Conservation (phyloP, 1,284 basidiomycete species). For the Microbotryum lychnidis-dioicae region DNA sequence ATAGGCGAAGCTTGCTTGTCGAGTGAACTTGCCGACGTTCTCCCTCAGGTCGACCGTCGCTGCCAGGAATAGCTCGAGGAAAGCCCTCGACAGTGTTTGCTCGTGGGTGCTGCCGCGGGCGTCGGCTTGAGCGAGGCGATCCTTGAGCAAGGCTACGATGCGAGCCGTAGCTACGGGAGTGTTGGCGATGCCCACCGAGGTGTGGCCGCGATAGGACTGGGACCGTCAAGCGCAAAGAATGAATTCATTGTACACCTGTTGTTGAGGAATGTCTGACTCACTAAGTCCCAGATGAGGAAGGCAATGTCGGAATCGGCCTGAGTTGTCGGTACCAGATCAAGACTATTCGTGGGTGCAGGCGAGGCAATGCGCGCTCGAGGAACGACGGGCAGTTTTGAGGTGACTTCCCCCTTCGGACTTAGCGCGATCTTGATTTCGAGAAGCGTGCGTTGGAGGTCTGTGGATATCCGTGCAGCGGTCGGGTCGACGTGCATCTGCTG, state of each 20-base stretch:
- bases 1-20: not conserved
- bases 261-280: not conserved
- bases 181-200: not conserved
- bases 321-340: not conserved
- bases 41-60: not conserved
- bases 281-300: conserved; percentile 2
- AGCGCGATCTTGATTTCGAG: not conserved
- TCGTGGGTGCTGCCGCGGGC: not conserved
- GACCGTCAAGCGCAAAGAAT: too few relatives aligned
- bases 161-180: not conserved
- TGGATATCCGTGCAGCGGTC: not conserved
- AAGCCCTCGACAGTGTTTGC: not conserved
- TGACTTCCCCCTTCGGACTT: too few relatives aligned
- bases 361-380: not conserved
- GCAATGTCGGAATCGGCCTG: not conserved
- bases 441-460: not conserved
- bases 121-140: conserved; percentile 3
- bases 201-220: not conserved
- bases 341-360: not conserved
- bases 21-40: not conserved
- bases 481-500: not conserved
- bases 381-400: too few relatives aligned
- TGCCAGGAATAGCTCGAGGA: conserved; percentile 5
- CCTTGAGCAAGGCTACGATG: not conserved
- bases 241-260: not conserved